These are phyloP conservation scores for Candida vaughaniae DNA, from an alignment of 805 yeast species.

Conservation along the genomic window DNA sequence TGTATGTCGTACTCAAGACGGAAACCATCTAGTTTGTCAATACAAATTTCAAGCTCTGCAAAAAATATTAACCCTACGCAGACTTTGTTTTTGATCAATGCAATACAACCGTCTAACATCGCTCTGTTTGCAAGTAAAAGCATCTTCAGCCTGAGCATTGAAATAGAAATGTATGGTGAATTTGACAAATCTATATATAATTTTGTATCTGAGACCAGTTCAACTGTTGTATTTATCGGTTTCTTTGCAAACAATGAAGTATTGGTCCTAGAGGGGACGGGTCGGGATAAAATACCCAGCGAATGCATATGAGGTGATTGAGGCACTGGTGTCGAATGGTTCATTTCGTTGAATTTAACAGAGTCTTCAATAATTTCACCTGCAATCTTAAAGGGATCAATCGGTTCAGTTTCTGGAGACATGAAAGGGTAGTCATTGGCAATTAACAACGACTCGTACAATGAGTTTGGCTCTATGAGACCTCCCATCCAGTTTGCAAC, in stretches of 20 bases:
- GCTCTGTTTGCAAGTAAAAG: conserved; percentile 37
- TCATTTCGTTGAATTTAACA: conserved; percentile 9
- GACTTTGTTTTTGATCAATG: conserved; percentile 36
- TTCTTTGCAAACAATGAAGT: background rate
- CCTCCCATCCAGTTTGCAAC: conserved; percentile 59
- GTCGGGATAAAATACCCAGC: background rate
- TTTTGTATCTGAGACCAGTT: conserved; percentile 6
- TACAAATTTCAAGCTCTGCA: conserved; percentile 51
- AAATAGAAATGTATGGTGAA: conserved; percentile 32
- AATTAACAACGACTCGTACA: conserved; percentile 48
- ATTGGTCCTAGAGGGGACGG: background rate
- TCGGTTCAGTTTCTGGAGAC: conserved; percentile 39
- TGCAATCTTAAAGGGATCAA: conserved; percentile 27
- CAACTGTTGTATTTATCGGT: background rate
- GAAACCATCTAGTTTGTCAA: conserved; percentile 43
- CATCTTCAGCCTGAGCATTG: conserved; percentile 34
- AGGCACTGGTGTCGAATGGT: background rate
- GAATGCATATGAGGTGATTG: background rate
- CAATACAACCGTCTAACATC: conserved; percentile 53
- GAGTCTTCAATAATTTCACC: conserved; percentile 34
- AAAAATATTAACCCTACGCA: conserved; percentile 49
- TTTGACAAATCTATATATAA: conserved; percentile 36
- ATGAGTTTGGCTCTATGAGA: conserved; percentile 48
- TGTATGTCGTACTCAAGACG: conserved; percentile 20
- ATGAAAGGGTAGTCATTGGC: conserved; percentile 54